Conservation (phyloP, 176 grass and related monocot genomes). For the Cymbopogon citratus region DNA sequence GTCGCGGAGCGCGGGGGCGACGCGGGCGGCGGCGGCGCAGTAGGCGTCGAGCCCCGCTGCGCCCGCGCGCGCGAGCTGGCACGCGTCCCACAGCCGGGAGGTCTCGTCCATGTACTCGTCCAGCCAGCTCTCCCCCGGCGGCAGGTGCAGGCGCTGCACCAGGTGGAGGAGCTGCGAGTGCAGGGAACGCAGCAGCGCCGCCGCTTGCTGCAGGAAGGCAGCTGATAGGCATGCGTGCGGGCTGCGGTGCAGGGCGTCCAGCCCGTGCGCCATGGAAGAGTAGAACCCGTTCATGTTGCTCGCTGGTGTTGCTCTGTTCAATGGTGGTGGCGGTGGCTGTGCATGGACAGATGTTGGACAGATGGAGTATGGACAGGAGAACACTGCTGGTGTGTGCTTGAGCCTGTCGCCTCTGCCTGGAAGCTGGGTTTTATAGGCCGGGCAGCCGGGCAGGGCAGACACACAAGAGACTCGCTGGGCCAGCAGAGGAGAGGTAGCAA, state of each 20-base stretch:
- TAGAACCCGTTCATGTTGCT: constrained; percentile 43
- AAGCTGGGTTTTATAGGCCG: background rate
- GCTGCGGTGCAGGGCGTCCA: constrained; percentile 39
- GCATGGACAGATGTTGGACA: background rate
- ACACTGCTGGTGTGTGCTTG: background rate
- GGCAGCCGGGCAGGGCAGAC: background rate
- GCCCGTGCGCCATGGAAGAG: constrained; percentile 43
- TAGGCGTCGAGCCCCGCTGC: constrained; percentile 48
- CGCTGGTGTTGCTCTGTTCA: background rate
- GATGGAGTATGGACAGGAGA: no score
- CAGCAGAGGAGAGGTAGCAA: background rate
- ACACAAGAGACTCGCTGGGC: no score
- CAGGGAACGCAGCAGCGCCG: constrained; percentile 33
- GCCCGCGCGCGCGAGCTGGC: constrained; percentile 49
- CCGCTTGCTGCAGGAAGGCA: constrained; percentile 45
- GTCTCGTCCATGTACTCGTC: constrained; percentile 91
- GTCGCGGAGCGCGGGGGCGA: constrained; percentile 22
- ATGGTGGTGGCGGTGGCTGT: background rate
- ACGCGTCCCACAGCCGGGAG: constrained; percentile 62
- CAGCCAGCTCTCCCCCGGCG: constrained; percentile 59
- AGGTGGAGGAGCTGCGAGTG: constrained; percentile 55
- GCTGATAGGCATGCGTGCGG: constrained; percentile 39
- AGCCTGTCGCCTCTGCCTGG: background rate
- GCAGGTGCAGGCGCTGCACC: constrained; percentile 59
- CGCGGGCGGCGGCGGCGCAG: constrained; percentile 36